A percentile compares a stretch with the other conserved stretches of the same genome.
Evolutionary conservation across 148 eudicot species (phyloP).

Genomic region (Silene conica): DNA sequence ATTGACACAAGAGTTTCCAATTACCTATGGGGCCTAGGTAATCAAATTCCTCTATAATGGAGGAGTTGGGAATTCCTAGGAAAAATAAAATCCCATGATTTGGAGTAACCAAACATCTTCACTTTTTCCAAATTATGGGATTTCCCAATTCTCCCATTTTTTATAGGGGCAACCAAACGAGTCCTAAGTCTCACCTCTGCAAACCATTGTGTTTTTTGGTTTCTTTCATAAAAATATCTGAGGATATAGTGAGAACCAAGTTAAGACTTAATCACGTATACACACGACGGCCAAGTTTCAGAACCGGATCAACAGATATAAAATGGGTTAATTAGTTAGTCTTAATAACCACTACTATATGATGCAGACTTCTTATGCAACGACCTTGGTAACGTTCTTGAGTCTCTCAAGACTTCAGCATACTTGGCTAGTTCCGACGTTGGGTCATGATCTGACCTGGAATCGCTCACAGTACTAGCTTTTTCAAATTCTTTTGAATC

Average conservation of each 20-base stretch:
- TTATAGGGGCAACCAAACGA: too few relatives aligned
- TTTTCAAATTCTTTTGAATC: constrained; percentile 23
- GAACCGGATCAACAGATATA: background rate
- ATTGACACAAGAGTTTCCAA: too few relatives aligned
- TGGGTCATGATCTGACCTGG: constrained; percentile 21
- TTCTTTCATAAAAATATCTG: constrained; percentile 9
- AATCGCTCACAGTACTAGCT: constrained; percentile 17
- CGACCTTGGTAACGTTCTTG: constrained; percentile 25
- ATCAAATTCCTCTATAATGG: too few relatives aligned
- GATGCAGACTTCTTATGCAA: constrained; percentile 41
- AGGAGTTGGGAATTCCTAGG: too few relatives aligned
- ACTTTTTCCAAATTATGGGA: too few relatives aligned
- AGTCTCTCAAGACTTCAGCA: constrained; percentile 56
- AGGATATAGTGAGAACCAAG: constrained; percentile 12
- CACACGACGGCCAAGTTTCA: background rate
- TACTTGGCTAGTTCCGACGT: constrained; percentile 55
- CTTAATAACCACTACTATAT: constrained; percentile 18
- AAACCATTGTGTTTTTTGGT: background rate
- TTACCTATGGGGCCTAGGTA: too few relatives aligned
- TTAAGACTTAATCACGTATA: background rate
- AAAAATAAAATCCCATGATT: too few relatives aligned
- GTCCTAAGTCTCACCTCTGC: background rate
- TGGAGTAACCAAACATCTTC: too few relatives aligned
- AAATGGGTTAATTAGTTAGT: background rate
- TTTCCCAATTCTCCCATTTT: too few relatives aligned